phyloP scores from a whole-genome alignment of 1,139 yeast species.

The Yamadazyma dushanensis region DNA sequence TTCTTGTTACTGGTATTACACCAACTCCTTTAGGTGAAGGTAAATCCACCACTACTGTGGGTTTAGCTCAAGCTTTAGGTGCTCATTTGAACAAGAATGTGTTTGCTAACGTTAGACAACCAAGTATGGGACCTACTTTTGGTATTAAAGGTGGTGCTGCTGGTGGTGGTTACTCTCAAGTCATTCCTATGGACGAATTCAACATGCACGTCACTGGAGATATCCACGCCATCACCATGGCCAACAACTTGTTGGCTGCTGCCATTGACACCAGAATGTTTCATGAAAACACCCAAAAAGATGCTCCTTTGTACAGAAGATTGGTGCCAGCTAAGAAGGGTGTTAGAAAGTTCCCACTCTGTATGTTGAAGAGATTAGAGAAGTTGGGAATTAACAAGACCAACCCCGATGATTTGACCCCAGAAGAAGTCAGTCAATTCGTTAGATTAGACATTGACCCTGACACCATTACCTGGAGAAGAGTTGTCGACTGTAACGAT shows the following conservation, averaged over 20 bases:
- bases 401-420: conserved; percentile 78
- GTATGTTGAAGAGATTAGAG: conserved; percentile 74
- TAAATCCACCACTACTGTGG: conserved; percentile 95
- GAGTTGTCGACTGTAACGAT: conserved; percentile 96
- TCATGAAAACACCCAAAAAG: conserved; percentile 94
- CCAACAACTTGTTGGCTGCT: conserved; percentile 93
- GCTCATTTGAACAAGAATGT: conserved; percentile 87
- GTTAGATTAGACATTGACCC: conserved; percentile 93
- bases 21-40: conserved; percentile 99
- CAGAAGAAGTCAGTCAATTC: conserved; percentile 72
- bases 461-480: conserved; percentile 90
- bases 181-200: conserved; percentile 98
- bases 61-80: conserved; percentile 93
- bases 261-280: conserved; percentile 98
- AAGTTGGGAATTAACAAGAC: conserved; percentile 82
- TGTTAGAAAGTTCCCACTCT: conserved; percentile 69
- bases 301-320: conserved; percentile 81
- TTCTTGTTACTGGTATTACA: conserved; percentile 94
- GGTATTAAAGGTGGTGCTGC: conserved; percentile 99
- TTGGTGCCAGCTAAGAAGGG: conserved; percentile 89
- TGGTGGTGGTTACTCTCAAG: conserved; percentile 99
- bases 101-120: conserved; percentile 96
- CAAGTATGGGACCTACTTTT: conserved; percentile 98
- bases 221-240: conserved; percentile 95
- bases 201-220: conserved; percentile 98